Evolutionary conservation across 371 early-diverging fungal species (phyloP), one percentile per base, ranked within the genome.

Genomic region (Actinomortierella wolfii): DNA sequence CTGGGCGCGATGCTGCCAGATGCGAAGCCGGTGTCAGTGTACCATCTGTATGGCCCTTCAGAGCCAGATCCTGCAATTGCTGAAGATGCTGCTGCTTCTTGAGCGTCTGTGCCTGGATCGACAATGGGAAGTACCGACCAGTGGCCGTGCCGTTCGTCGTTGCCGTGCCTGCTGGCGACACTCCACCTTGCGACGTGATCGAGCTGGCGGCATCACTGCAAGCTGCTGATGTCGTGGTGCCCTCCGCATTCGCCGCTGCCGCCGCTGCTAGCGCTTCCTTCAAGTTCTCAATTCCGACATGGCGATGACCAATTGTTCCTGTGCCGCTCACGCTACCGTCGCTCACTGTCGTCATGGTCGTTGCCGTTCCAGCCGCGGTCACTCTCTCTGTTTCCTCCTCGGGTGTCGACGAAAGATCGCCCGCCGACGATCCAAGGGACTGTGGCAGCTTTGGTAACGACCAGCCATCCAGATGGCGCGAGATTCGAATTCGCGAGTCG

Each of bases 181-280:
- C 4, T 34, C 34, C 34, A 6, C 34, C 34, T 6, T 34, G 34
- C 34, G 34, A 34, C 34, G 34, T 34, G 34, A 52, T 60, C 28
- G 61, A 64, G 41, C 64, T 64, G 18, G 61, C 71, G 2, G 52
- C 51, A 41, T 65, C 66, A 39, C 65, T 71, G 3, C 61, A 50
- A 1, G 55, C 53, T 40, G 61, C 66, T 25, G 52, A 41, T 14
- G 28, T 28, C n/a, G 48, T 48, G 17, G 45, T 18, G 4, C 5
- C 45, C 17, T 4, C 3, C 4, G 6, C 17, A 45, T 45, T 6
- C 8, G 18, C n/a, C 2, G 61, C 66, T 50, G 43, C 51, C 13
- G 71, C 66, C 2, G 71, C 71, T 25, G 58, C 65, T 62, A 71
- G 46, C 8, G 71, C 71, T 26, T 65, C 71, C 56, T 71, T 71